Percentiles rank a stretch among this genome's conserved stretches.
These are phyloP conservation scores for Globisporangium iwayamae DNA, from an alignment of 352 stramenopile species.

Conservation along the genomic window DNA sequence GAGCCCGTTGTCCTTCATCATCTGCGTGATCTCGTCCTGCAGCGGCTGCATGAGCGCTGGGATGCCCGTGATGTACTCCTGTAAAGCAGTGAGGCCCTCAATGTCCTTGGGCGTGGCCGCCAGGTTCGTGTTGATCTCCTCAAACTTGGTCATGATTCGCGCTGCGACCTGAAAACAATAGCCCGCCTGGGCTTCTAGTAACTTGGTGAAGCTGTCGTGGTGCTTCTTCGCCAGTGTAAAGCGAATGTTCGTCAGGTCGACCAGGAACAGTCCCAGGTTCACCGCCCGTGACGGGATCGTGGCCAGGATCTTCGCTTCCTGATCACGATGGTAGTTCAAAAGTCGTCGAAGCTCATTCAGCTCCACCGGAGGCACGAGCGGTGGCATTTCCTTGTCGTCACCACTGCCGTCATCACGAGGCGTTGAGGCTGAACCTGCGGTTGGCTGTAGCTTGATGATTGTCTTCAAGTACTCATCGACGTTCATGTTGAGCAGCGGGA, in stretches of 20 bases:
- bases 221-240: constrained; percentile 76
- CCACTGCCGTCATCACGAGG: constrained; percentile 24
- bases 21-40: constrained; percentile 76
- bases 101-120: constrained; percentile 87
- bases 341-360: constrained; percentile 69
- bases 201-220: constrained; percentile 61
- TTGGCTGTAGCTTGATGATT: constrained; percentile 49
- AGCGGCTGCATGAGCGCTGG: constrained; percentile 66
- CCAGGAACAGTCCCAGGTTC: constrained; percentile 74
- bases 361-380: constrained; percentile 60
- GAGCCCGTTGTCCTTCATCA: constrained; percentile 75
- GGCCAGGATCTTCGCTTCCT: constrained; percentile 69
- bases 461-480: constrained; percentile 75
- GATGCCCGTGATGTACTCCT: constrained; percentile 85
- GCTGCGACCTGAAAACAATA: constrained; percentile 68
- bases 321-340: constrained; percentile 54
- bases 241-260: constrained; percentile 80
- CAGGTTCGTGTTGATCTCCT: constrained; percentile 83
- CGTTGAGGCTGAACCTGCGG: constrained; percentile 15
- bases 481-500: constrained; percentile 90
- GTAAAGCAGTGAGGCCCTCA: constrained; percentile 84
- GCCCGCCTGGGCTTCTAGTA: constrained; percentile 64
- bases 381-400: constrained; percentile 38
- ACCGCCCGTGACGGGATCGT: constrained; percentile 59
- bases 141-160: constrained; percentile 78